Conservation (phyloP, 371 early-diverging fungal species). For the Mucor plumbeus region DNA sequence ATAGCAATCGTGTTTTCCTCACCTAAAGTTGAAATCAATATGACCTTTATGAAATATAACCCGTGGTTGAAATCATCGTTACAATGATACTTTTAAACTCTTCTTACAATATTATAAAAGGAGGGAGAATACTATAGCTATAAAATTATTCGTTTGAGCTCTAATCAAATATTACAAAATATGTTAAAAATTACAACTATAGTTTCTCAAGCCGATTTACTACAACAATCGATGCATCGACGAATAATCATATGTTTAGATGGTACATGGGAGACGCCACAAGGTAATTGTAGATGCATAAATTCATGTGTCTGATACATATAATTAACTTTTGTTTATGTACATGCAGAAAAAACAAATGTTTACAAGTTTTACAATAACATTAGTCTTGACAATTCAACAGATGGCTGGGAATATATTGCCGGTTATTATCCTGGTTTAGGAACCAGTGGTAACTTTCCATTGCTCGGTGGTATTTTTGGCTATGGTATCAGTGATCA, state of each 20-base stretch:
- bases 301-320: not conserved
- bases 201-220: not conserved
- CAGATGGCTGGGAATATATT: constrained; percentile 29
- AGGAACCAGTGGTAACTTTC: constrained; percentile 21
- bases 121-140: too few species aligned
- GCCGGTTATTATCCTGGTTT: constrained; percentile 37
- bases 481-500: constrained; percentile 44
- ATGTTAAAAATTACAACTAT: not conserved
- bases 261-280: constrained; percentile 49
- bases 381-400: not conserved
- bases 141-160: too few species aligned
- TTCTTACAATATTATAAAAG: not conserved
- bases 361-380: constrained; percentile 30
- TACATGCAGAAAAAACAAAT: constrained; percentile 38
- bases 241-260: constrained; percentile 46
- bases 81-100: too few species aligned
- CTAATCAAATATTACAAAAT: not conserved
- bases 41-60: not conserved
- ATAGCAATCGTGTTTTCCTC: not conserved
- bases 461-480: constrained; percentile 38
- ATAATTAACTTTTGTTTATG: not conserved
- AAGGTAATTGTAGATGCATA: constrained; percentile 22
- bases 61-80: not conserved
- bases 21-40: not conserved
- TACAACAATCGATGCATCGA: constrained; percentile 10